Base-by-base conservation (phyloP, 345 rosid species). In the Eutrema heterophyllum region DNA sequence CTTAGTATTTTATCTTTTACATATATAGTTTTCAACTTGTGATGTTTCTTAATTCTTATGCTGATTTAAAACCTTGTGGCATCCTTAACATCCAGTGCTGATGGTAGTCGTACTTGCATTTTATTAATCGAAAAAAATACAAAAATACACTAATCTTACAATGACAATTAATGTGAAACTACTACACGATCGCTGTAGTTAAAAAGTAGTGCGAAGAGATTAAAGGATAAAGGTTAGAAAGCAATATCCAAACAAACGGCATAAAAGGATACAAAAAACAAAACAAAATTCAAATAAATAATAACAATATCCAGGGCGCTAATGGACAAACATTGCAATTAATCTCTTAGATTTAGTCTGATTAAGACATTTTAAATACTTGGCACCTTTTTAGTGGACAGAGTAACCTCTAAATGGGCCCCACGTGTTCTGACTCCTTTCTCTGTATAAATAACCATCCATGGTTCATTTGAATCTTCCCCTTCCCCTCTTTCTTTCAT, bases 361-460 rank as follows among this genome's bases (percentile, higher is more conserved):
- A 61, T 39, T 64, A 41, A 14, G 60, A 55, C 67, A 70, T 53
- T 53, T 16, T 53, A 44, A 54, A 51, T 26, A 68, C 65, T 61
- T 68, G 51, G 64, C 58, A 68, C 41, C 14, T 75, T 55, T 1
- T 26, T 15, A 76, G 11, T 63, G 68, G 76, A 64, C 56, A n/a
- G 39, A 14, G 46, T 15, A 29, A 49, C 13, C 55, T 16, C 10
- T 2, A 12, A 5, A 10, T 77, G 84, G 81, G 52, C 64, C 85
- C 84, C 72, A 68, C 41, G 0, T 64, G 51, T 9, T 36, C 8
- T 67, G 39, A 60, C 29, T 44, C 44, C 1, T 32, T 35, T 53
- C 10, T 7, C 54, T 63, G 82, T 70, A 83, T 91, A 94, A 85
- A 88, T 87, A 81, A 70, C 84, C 58, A 6, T 48, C 59, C 76